Evolutionary conservation across 306 rosid species (phyloP).

Genomic region (Canavalia ensiformis): DNA sequence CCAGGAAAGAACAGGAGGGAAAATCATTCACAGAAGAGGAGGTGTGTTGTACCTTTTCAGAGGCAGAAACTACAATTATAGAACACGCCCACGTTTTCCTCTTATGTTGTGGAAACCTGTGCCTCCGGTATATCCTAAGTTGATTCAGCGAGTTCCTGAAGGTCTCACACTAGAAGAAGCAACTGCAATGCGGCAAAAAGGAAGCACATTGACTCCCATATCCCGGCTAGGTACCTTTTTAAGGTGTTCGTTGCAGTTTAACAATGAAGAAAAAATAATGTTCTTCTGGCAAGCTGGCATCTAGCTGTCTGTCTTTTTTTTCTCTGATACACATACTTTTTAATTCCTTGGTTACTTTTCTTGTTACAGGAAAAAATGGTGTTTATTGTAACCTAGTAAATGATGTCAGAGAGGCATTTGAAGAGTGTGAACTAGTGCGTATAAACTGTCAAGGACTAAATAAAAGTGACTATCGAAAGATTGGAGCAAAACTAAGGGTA

Average conservation of each 20-base stretch:
- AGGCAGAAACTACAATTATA: slow-evolving; percentile 93
- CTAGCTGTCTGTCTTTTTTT: slow-evolving; percentile 27
- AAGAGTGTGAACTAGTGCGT: slow-evolving; percentile 90
- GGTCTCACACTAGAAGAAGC: slow-evolving; percentile 79
- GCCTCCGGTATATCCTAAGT: slow-evolving; percentile 86
- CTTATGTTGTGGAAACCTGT: slow-evolving; percentile 97
- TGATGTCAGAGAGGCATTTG: slow-evolving; percentile 87
- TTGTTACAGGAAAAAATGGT: slow-evolving; percentile 86
- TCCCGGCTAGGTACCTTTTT: slow-evolving; percentile 75
- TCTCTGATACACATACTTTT: not conserved
- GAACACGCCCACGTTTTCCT: slow-evolving; percentile 84
- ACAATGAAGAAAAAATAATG: slow-evolving; percentile 20
- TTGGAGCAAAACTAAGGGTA: slow-evolving; percentile 96
- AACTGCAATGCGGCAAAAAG: slow-evolving; percentile 81
- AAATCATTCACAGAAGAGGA: slow-evolving; percentile 69
- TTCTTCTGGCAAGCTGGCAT: slow-evolving; percentile 27
- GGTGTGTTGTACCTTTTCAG: slow-evolving; percentile 86
- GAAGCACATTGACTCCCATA: slow-evolving; percentile 75
- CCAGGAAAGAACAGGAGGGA: slow-evolving; percentile 93
- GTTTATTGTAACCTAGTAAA: slow-evolving; percentile 73
- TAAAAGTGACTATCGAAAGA: slow-evolving; percentile 82
- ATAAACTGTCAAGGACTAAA: slow-evolving; percentile 93
- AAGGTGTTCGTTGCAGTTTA: slow-evolving; percentile 23
- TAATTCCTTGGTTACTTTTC: not conserved
- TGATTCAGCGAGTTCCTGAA: slow-evolving; percentile 73